Evolutionary conservation across 768 basidiomycete genomes (phyloP), one percentile per base, ranked within the genome.

Genomic region (Pisolithus albus): DNA sequence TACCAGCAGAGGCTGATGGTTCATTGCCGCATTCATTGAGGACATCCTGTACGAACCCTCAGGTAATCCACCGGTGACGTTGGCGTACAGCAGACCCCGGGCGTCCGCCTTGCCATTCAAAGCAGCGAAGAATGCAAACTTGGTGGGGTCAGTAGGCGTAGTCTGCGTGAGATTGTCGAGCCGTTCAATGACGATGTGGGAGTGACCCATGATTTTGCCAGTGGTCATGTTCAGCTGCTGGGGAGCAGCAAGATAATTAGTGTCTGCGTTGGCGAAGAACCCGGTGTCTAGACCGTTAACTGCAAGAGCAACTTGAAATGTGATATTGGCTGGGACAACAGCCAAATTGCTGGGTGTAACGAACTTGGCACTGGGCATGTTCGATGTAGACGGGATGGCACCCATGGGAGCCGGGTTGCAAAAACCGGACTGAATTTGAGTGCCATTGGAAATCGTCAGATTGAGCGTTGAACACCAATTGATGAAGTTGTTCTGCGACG

Each of bases 401-500:
- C 85, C 84, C 74, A 84, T 79, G 0, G 79, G 78, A 15, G 78
- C 72, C 32, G 79, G 75, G 64, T 85, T 83, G 64, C 83, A 83
- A 21, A 79, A 81, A 7, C 79, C 79, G 7, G 59, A 62, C 52
- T 59, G 65, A 61, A 78, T 61, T 59, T 80, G 82, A 57, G 72
- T 49, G n/a, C 83, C 83, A 57, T 82, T 78, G 41, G 85, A 86
- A 52, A 84, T 71, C 3, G 83, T 76, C 46, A 76, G 64, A 47
- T 72, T 58, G 4, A 73, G 59, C 15, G 75, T 77, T 7, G 70
- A 64, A 58, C 84, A 85, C 64, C 72, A 83, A 70, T 84, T 84
- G 69, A 85, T 84, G 64, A 83, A 88, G 72, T 88, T 88, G 70
- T 88, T 83, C 43, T 64, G 65, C n/a, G 83, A 83, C 0, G 78